Evolutionary conservation across 306 rosid species (phyloP).

Genomic region (Sicyos baderoa): DNA sequence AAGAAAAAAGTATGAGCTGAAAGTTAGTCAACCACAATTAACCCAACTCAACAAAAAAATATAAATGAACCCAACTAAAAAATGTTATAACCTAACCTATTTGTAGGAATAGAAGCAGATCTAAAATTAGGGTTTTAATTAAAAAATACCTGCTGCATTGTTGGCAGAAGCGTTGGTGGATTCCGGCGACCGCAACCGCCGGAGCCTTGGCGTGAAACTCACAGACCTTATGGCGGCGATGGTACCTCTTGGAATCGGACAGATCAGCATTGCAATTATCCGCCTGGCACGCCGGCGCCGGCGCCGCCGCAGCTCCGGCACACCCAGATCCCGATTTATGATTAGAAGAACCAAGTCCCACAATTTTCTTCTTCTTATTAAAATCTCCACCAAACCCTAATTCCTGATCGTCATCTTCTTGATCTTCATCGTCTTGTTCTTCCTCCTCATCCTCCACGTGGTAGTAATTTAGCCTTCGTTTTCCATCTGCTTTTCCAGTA

Average conservation of each 20-base stretch:
- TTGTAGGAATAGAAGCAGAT: too few relatives aligned
- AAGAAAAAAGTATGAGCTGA: too few relatives aligned
- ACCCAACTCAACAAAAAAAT: too few relatives aligned
- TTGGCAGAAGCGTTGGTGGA: conserved; percentile 78
- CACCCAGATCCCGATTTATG: conserved; percentile 42
- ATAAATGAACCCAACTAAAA: too few relatives aligned
- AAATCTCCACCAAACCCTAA: conserved; percentile 39
- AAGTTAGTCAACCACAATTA: too few relatives aligned
- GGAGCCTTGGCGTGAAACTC: conserved; percentile 75
- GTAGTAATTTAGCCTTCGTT: conserved; percentile 45
- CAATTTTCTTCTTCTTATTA: conserved; percentile 35
- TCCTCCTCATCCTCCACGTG: conserved; percentile 21
- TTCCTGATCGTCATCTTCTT: conserved; percentile 27
- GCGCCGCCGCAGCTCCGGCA: conserved; percentile 32
- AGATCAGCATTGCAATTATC: conserved; percentile 65
- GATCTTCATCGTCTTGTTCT: conserved; percentile 21
- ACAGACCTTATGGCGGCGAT: conserved; percentile 85
- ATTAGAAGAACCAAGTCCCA: conserved; percentile 16
- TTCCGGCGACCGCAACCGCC: conserved; percentile 38
- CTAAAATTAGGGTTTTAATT: conserved; percentile 41
- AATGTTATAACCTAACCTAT: too few relatives aligned
- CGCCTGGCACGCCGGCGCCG: conserved; percentile 44
- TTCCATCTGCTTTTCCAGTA: conserved; percentile 4
- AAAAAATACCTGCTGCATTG: conserved; percentile 85
- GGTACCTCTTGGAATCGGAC: conserved; percentile 56